Evolutionary conservation across 1,284 basidiomycete genomes (phyloP).

Genomic region (Cryptococcus sp.): DNA sequence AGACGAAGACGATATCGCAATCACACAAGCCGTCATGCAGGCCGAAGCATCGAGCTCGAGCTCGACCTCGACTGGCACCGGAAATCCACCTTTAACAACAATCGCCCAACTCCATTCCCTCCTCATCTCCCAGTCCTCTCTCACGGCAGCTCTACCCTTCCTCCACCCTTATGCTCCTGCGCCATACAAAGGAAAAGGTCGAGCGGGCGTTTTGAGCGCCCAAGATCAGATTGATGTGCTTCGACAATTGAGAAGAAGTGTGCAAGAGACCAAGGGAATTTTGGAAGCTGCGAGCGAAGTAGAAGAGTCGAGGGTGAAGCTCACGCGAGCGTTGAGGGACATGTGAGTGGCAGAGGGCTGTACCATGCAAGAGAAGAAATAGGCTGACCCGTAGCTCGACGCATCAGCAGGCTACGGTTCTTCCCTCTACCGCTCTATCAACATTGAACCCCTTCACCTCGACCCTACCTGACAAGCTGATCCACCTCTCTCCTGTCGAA

Average conservation of each 20-base stretch:
- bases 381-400: conserved; percentile 24
- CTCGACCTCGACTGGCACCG: background rate
- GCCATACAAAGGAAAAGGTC: conserved; percentile 11
- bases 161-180: conserved; percentile 14
- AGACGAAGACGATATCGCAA: too few species aligned
- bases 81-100: too few species aligned
- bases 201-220: conserved; percentile 2
- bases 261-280: conserved; percentile 9
- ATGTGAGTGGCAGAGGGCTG: conserved; percentile 16
- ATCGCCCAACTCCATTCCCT: conserved; percentile 2
- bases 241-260: conserved; percentile 3
- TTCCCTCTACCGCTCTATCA: background rate
- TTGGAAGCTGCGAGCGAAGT: background rate
- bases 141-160: conserved; percentile 8
- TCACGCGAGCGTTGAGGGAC: conserved; percentile 27
- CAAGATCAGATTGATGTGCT: conserved; percentile 11
- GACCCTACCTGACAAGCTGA: conserved; percentile 10
- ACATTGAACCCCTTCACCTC: background rate
- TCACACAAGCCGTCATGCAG: too few species aligned
- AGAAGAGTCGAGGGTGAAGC: conserved; percentile 14
- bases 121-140: background rate
- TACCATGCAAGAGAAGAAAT: background rate
- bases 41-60: too few species aligned
- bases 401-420: conserved; percentile 26
- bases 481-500: conserved; percentile 20